Conservation (phyloP, 768 basidiomycete species). For the Calocera cornea region DNA sequence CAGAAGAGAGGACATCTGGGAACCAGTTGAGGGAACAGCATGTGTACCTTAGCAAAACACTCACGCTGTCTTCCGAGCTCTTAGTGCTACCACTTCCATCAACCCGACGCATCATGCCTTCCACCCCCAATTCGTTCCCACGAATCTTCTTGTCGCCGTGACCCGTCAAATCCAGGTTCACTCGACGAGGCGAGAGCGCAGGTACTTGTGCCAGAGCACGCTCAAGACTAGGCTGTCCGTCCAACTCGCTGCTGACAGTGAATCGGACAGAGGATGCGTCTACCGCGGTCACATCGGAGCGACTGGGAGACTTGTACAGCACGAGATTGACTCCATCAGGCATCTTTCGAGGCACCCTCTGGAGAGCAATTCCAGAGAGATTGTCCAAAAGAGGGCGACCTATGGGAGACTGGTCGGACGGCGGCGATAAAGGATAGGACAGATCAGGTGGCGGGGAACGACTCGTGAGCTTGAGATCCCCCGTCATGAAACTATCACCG, state of each 20-base stretch:
- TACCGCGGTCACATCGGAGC: conserved; percentile 31
- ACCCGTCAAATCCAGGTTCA: not conserved
- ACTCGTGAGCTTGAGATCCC: not conserved
- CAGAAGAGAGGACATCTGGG: not conserved
- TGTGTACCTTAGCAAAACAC: not conserved
- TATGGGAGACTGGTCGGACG: not conserved
- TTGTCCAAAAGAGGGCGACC: not conserved
- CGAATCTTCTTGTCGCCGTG: not conserved
- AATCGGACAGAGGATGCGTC: conserved; percentile 49
- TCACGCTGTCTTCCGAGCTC: not conserved
- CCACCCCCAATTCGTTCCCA: not conserved
- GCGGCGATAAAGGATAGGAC: not conserved
- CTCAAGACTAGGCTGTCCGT: conserved; percentile 21
- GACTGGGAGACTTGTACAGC: not conserved
- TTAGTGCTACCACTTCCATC: not conserved
- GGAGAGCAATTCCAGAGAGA: not conserved
- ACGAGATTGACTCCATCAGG: not conserved
- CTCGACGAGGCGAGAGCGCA: not conserved
- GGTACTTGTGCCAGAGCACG: not conserved
- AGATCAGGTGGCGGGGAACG: not conserved
- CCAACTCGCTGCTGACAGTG: conserved; percentile 67
- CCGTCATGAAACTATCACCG: not conserved
- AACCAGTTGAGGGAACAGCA: not conserved
- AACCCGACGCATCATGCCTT: not conserved
- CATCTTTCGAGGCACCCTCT: not conserved